Conservation (phyloP, 2,329 filamentous ascomycete genomes). For the Colletotrichum aenigma region DNA sequence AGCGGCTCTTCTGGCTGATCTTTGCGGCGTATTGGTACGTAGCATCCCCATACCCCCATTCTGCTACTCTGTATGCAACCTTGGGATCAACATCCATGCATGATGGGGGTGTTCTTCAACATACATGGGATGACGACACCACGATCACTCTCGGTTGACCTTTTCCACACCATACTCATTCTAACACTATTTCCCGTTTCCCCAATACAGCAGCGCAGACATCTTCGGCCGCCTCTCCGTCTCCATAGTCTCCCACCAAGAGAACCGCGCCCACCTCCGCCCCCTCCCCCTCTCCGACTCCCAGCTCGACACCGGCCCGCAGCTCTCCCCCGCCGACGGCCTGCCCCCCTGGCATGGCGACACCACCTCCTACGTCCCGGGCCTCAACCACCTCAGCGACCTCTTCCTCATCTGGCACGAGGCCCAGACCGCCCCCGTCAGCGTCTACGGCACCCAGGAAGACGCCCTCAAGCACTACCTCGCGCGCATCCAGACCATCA, state of each 20-base stretch:
- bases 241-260: conserved; percentile 27
- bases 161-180: neutral
- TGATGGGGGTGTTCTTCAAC: neutral
- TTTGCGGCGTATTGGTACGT: conserved; percentile 26
- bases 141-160: neutral
- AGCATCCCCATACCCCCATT: neutral
- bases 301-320: conserved; percentile 29
- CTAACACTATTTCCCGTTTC: neutral
- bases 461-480: conserved; percentile 19
- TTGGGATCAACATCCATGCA: neutral
- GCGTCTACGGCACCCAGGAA: conserved; percentile 5
- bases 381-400: conserved; percentile 34
- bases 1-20: conserved; percentile 37
- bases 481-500: conserved; percentile 27
- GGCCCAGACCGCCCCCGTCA: conserved; percentile 22
- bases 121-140: neutral
- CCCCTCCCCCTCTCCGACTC: conserved; percentile 31
- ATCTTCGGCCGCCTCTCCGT: conserved; percentile 31
- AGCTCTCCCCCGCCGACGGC: conserved; percentile 2
- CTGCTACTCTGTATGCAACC: neutral
- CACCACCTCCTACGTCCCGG: conserved; percentile 33
- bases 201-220: conserved; percentile 27
- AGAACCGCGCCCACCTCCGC: conserved; percentile 26
- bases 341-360: conserved; percentile 35
- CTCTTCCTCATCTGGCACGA: conserved; percentile 38